Conservation (phyloP, 75 land plant genomes). For the Pinus albicaulis region DNA sequence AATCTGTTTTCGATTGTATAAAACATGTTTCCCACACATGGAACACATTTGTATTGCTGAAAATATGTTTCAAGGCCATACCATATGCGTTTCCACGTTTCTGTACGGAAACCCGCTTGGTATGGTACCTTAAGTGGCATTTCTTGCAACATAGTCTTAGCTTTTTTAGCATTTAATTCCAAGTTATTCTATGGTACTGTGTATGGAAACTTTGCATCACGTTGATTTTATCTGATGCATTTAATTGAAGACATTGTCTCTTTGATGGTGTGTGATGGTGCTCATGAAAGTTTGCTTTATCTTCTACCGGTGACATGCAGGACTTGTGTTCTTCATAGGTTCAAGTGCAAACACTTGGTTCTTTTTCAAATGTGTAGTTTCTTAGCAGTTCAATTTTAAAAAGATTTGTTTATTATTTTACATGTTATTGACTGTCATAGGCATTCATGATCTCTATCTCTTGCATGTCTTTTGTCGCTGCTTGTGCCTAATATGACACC, state of each 20-base stretch:
- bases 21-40: too few species aligned
- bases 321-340: neutral
- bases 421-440: neutral
- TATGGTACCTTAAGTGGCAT: too few species aligned
- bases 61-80: too few species aligned
- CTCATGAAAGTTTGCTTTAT: neutral
- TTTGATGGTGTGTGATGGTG: neutral
- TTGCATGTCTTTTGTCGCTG: neutral
- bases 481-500: neutral
- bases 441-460: neutral
- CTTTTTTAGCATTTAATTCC: too few species aligned
- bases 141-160: too few species aligned
- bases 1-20: too few species aligned
- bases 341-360: neutral
- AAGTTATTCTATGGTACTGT: neutral
- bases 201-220: neutral
- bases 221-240: neutral
- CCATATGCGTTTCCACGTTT: too few species aligned
- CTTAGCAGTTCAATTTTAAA: neutral
- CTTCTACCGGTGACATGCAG: neutral
- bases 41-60: too few species aligned
- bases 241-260: neutral
- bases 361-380: neutral
- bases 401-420: neutral
- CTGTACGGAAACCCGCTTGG: too few species aligned